Evolutionary conservation across 1,139 yeast species (phyloP).

Genomic region (Arxiozyma slooffiae): DNA sequence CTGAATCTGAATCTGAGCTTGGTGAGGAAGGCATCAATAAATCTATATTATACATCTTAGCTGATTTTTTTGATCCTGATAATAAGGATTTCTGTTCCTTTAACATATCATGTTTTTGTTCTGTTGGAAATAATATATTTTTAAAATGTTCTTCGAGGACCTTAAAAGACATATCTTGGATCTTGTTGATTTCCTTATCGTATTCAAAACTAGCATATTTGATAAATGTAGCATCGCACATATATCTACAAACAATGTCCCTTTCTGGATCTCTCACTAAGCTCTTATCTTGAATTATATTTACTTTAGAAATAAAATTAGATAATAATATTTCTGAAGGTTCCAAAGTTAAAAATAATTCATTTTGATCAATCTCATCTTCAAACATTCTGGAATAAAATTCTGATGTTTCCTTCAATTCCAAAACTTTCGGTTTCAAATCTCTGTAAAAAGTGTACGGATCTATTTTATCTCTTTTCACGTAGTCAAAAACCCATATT

Average conservation of each 20-base stretch:
- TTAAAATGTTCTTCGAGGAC: slow-evolving; percentile 19
- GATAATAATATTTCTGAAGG: slow-evolving; percentile 9
- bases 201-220: slow-evolving; percentile 12
- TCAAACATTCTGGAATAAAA: slow-evolving; percentile 6
- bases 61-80: neutral
- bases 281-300: neutral
- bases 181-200: slow-evolving; percentile 6
- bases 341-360: slow-evolving; percentile 13
- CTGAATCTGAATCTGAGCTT: neutral
- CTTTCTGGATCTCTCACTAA: slow-evolving; percentile 3
- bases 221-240: slow-evolving; percentile 14
- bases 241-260: slow-evolving; percentile 14
- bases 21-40: neutral
- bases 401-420: slow-evolving; percentile 4
- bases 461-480: slow-evolving; percentile 24
- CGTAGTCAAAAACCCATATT: slow-evolving; percentile 24
- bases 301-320: slow-evolving; percentile 9
- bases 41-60: neutral
- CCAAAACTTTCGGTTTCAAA: slow-evolving; percentile 8
- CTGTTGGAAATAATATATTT: slow-evolving; percentile 12
- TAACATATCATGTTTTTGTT: neutral
- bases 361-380: slow-evolving; percentile 10
- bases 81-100: neutral
- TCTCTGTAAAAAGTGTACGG: slow-evolving; percentile 14
- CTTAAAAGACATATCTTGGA: slow-evolving; percentile 15